Conservation (phyloP, 2,329 filamentous ascomycete genomes). For the Pseudovirgaria hyperparasitica region DNA sequence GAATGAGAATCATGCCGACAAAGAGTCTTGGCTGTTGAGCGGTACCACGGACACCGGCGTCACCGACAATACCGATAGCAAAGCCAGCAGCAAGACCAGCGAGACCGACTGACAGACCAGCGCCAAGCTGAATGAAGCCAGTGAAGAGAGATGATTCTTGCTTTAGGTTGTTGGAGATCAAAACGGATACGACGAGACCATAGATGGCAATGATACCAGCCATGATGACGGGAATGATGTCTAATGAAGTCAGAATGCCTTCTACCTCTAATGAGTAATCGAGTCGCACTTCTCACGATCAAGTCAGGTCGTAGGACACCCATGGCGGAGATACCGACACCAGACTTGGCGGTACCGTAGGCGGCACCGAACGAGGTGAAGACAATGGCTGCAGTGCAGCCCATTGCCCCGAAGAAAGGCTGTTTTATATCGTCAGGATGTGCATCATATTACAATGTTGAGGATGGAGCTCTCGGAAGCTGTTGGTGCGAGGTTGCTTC, state of each 20-base stretch:
- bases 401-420: constrained; percentile 96
- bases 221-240: constrained; percentile 99
- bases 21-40: constrained; percentile 77
- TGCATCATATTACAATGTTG: constrained; percentile 3
- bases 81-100: constrained; percentile 91
- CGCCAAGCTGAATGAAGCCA: constrained; percentile 41
- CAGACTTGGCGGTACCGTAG: constrained; percentile 98
- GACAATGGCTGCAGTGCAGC: constrained; percentile 87
- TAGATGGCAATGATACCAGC: constrained; percentile 99
- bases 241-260: constrained; percentile 34
- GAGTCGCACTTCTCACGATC: constrained; percentile 94
- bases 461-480: constrained; percentile 5
- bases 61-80: constrained; percentile 48
- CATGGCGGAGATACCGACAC: constrained; percentile 96
- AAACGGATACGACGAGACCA: constrained; percentile 40
- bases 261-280: constrained; percentile 7
- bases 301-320: constrained; percentile 95
- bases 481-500: constrained; percentile 1
- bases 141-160: constrained; percentile 35
- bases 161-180: constrained; percentile 40
- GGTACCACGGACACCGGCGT: constrained; percentile 77
- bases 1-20: constrained; percentile 96
- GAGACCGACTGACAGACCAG: constrained; percentile 51
- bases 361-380: constrained; percentile 95
- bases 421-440: constrained; percentile 23